Evolutionary conservation across 352 stramenopile genomes (phyloP), one percentile per base, ranked within the genome.

Genomic region (Aphanomyces stellatus): DNA sequence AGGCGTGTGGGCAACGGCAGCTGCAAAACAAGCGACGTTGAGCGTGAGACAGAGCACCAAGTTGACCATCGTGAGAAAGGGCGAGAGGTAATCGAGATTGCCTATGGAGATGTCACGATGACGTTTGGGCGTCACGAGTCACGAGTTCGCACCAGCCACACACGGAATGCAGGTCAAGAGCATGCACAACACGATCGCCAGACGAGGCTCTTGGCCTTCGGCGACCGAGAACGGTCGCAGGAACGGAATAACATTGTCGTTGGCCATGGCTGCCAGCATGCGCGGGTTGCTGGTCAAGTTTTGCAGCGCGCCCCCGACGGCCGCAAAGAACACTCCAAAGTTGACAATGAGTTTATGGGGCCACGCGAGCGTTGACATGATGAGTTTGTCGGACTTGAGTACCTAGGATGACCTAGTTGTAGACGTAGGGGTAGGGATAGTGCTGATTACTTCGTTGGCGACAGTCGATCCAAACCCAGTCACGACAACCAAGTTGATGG

Each of bases 11-110:
- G 88, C 70, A 48, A 77, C 72, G 35, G 76, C 72, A 22, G 85
- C 75, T 25, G 88, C 61, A 63, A 87, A 93, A 62, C 80, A 90
- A 33, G 74, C 74, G 13, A 85, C 59, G 71, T 94, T 94, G 8
- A 92, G 69, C 17, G 77, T 79, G 3, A 69, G 72, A 62, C 91
- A 94, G 76, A 88, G 87, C 34, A 88, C 69, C 13, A 93, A 66
- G 72, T 88, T 93, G 42, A 90, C 87, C 69, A 90, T 86, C 56
- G 85, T 91, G n/a, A 88, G 74, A 56, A 87, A 78, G 22, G 85
- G 81, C 25, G 82, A 85, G 33, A 94, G 86, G 53, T 78, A 76
- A 71, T 93, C 82, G 27, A 93, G 56, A 64, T 88, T 91, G n/a
- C 85, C 60, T 67, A 49, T 3, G 13, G 7, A 43, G 1, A 30